Evolutionary conservation across 345 rosid genomes (phyloP).

Genomic region (Salix udensis): DNA sequence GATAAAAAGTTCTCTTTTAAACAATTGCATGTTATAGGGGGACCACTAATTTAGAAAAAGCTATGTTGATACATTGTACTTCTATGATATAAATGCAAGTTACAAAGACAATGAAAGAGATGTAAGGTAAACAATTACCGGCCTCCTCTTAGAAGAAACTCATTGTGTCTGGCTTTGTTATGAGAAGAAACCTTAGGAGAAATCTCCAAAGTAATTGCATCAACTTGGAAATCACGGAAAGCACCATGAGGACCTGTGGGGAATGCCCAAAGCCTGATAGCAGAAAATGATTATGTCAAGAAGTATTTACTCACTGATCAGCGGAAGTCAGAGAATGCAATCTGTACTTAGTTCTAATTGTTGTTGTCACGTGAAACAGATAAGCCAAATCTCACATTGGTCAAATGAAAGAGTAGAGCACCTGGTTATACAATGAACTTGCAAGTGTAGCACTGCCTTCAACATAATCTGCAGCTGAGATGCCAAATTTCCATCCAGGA

Average conservation of each 20-base stretch:
- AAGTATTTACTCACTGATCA: conserved; percentile 1
- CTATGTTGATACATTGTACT: background rate
- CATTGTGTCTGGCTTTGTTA: conserved; percentile 48
- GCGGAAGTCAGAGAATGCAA: background rate
- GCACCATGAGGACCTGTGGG: conserved; percentile 98
- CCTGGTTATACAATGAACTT: conserved; percentile 87
- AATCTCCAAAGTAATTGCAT: conserved; percentile 87
- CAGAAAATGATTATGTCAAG: conserved; percentile 3
- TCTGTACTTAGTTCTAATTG: background rate
- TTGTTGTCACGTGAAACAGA: background rate
- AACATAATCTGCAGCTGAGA: conserved; percentile 71
- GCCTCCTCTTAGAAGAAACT: conserved; percentile 69
- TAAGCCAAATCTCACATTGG: background rate
- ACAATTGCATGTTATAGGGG: background rate
- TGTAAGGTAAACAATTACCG: conserved; percentile 42
- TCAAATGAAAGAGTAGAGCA: conserved; percentile 18
- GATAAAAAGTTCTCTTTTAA: background rate
- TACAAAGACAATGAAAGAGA: conserved; percentile 5
- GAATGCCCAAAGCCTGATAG: conserved; percentile 79
- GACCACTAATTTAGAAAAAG: background rate
- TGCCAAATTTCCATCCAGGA: conserved; percentile 72
- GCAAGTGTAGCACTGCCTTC: conserved; percentile 87
- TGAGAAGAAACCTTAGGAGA: conserved; percentile 49
- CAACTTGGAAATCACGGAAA: conserved; percentile 91
- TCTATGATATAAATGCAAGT: background rate